Evolutionary conservation across 352 stramenopile genomes (phyloP), one percentile per base, ranked within the genome.

Genomic region (Plasmopara muralis): DNA sequence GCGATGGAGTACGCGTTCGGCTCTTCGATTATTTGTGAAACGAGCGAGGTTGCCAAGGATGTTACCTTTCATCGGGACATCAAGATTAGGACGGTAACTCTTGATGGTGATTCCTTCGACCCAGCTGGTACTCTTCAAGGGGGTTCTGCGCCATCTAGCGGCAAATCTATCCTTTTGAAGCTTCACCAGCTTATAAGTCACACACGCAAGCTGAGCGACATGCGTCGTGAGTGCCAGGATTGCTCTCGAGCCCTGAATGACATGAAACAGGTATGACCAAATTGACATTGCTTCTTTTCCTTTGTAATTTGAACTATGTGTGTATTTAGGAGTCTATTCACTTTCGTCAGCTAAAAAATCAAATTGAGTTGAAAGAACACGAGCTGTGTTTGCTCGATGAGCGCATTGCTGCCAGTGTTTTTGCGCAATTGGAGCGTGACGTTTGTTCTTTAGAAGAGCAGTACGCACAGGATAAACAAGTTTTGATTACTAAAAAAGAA

Each of bases 1-100:
- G 96, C 96, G 5, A 98, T 99, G 69, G 87, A 99, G 60, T 98
- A 99, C 63, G 93, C 97, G 7, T 99, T 99, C 68, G 97, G 97
- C n/a, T 89, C 83, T 16, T 95, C 91, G n/a, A 79, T 99, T 54
- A 94, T 99, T 43, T 98, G 97, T 55, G 95, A 99, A 55, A 95
- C 77, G 10, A 95, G 91, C 40, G 92, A 98, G 50, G 65, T 93
- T 12, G 84, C 84, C 1, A 89, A 94, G 65, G 83, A 82, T 34
- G 79, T 94, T 38, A 94, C 84, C 0, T 94, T 94, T 49, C 77
- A 94, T 60, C 56, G 68, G 25, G 87, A 98, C 56, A 98, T 98
- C 39, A 97, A 96, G 60, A 89, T 96, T 10, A 85, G 86, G 29
- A 98, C 94, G 0, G 95, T 99, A 13, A 99, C 97, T 6, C 67